phyloP scores from a whole-genome alignment of 176 grass and related monocot genomes.

The Musa schizocarpa region DNA sequence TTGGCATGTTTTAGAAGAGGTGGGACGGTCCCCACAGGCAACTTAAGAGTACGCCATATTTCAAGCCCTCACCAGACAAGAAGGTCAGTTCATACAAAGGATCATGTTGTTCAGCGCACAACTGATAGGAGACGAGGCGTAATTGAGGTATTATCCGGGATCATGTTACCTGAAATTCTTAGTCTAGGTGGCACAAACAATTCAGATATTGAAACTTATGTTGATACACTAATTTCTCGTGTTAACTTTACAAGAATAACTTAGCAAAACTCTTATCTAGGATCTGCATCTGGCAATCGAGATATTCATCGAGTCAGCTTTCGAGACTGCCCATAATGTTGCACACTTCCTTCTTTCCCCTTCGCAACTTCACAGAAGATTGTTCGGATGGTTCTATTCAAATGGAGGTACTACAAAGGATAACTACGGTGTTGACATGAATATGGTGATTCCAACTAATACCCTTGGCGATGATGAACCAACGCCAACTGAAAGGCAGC shows the following conservation, averaged over 20 bases:
- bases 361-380: conserved; percentile 59
- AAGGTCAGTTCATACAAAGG: conserved; percentile 52
- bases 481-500: conserved; percentile 48
- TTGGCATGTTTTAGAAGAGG: conserved; percentile 39
- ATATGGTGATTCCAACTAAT: conserved; percentile 45
- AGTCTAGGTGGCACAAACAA: neutral
- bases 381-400: conserved; percentile 49
- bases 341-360: conserved; percentile 87
- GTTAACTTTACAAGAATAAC: neutral
- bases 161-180: neutral
- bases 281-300: conserved; percentile 92
- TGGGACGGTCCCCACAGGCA: conserved; percentile 23
- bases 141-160: conserved; percentile 53
- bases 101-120: conserved; percentile 61
- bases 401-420: conserved; percentile 20
- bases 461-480: conserved; percentile 67
- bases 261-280: conserved; percentile 23
- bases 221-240: neutral
- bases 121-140: conserved; percentile 90
- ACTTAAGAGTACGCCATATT: conserved; percentile 23
- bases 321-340: conserved; percentile 68
- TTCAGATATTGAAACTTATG: neutral
- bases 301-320: conserved; percentile 91
- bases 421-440: conserved; percentile 26
- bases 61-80: conserved; percentile 24